phyloP scores from a whole-genome alignment of 768 basidiomycete species.

The Macrolepiota dolichaula region DNA sequence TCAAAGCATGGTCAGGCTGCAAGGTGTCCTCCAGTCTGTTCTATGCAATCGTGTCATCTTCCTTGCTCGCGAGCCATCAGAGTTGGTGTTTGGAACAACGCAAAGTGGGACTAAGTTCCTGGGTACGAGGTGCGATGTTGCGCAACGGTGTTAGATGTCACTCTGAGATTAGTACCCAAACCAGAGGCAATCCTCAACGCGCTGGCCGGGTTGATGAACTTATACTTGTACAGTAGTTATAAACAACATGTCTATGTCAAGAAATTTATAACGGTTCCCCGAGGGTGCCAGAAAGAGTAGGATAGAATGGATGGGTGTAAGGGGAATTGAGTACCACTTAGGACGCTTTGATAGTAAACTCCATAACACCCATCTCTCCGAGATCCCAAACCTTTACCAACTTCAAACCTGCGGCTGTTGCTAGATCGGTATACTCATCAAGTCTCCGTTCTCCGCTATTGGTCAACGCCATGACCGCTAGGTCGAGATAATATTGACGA shows the following conservation, averaged over 20 bases:
- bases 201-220: too few relatives aligned
- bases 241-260: too few relatives aligned
- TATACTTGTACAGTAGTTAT: too few relatives aligned
- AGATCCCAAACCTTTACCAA: conserved; percentile 30
- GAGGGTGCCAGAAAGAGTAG: too few relatives aligned
- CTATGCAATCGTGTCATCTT: not conserved
- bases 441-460: conserved; percentile 43
- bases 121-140: not conserved
- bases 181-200: too few relatives aligned
- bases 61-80: not conserved
- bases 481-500: conserved; percentile 38
- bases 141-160: too few relatives aligned
- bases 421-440: conserved; percentile 33
- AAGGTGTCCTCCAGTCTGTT: not conserved
- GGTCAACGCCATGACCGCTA: conserved; percentile 40
- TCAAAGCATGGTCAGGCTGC: not conserved
- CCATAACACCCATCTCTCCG: conserved; percentile 25
- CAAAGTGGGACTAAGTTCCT: not conserved
- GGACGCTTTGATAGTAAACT: conserved; percentile 17
- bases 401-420: conserved; percentile 23
- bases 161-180: too few relatives aligned
- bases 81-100: not conserved
- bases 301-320: too few relatives aligned
- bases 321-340: too few relatives aligned
- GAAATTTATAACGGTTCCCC: too few relatives aligned